These are phyloP conservation scores for Typha latifolia DNA, from an alignment of 176 grass and related monocot species.

Conservation along the genomic window DNA sequence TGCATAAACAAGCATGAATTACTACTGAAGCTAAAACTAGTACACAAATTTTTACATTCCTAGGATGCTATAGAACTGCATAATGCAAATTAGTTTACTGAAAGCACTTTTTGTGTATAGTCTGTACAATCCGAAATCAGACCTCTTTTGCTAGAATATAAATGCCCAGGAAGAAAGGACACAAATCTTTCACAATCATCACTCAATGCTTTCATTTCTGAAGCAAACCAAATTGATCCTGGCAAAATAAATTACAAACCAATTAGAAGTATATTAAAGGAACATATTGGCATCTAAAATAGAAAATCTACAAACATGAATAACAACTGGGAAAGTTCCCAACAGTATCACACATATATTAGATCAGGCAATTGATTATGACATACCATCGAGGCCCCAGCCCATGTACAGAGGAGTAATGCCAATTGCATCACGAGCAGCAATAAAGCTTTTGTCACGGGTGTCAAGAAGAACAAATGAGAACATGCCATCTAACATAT, in stretches of 20 bases:
- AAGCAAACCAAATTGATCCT: slow-evolving; percentile 98
- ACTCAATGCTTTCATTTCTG: slow-evolving; percentile 98
- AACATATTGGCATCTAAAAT: too few species aligned
- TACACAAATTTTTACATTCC: background rate
- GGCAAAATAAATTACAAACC: slow-evolving; percentile 17
- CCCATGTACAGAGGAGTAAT: slow-evolving; percentile 96
- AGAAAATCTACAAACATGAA: too few species aligned
- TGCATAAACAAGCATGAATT: too few species aligned
- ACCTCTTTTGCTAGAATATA: slow-evolving; percentile 98
- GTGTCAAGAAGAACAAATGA: slow-evolving; percentile 96
- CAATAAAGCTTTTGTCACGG: slow-evolving; percentile 88
- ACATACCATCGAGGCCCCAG: slow-evolving; percentile 95
- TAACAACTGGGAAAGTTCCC: background rate
- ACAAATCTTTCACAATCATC: slow-evolving; percentile 97
- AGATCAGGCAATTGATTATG: slow-evolving; percentile 3
- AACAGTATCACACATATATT: background rate
- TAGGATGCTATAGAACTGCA: background rate
- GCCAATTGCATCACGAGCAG: slow-evolving; percentile 93
- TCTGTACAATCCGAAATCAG: slow-evolving; percentile 8
- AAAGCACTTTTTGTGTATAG: background rate
- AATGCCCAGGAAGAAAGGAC: slow-evolving; percentile 84
- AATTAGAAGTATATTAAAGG: too few species aligned
- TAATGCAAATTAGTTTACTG: too few species aligned
- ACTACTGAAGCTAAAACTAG: background rate
- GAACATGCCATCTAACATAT: slow-evolving; percentile 99